These are phyloP conservation scores for Wickerhamiella pararugosa DNA, from an alignment of 1,139 yeast genomes.

Conservation along the genomic window DNA sequence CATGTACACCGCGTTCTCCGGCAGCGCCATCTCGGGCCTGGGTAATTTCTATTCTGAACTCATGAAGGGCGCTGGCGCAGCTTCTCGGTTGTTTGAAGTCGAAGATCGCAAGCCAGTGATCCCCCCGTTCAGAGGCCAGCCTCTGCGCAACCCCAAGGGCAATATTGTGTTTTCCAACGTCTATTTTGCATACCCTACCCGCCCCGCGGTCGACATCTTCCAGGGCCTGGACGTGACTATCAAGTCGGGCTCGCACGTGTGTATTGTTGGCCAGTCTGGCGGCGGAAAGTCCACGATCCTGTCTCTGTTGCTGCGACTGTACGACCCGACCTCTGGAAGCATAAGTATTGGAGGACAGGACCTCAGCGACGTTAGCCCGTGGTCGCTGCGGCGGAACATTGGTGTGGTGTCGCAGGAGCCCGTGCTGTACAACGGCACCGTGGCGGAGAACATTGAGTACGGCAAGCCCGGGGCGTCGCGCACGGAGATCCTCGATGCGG, in stretches of 20 bases:
- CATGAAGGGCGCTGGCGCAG: conserved; percentile 96
- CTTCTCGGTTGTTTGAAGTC: conserved; percentile 78
- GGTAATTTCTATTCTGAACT: conserved; percentile 84
- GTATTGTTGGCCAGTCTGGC: conserved; percentile 94
- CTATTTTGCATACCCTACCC: conserved; percentile 69
- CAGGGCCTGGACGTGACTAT: conserved; percentile 48
- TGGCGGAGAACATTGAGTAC: conserved; percentile 71
- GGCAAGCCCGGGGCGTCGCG: conserved; percentile 46
- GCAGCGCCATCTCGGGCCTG: conserved; percentile 75
- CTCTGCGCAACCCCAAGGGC: conserved; percentile 25
- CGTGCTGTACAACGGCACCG: conserved; percentile 76
- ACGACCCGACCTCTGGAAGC: conserved; percentile 56
- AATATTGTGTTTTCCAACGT: conserved; percentile 51
- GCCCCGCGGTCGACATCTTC: conserved; percentile 62
- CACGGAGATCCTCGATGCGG: conserved; percentile 56
- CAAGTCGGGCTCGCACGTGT: conserved; percentile 72
- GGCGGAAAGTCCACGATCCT: conserved; percentile 89
- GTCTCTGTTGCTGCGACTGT: conserved; percentile 62
- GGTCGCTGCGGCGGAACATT: conserved; percentile 52
- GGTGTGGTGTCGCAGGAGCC: conserved; percentile 96
- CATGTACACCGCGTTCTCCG: conserved; percentile 89
- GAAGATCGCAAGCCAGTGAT: conserved; percentile 63
- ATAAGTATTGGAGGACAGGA: conserved; percentile 58
- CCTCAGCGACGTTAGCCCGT: conserved; percentile 52
- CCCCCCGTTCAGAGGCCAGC: conserved; percentile 44